Conservation (phyloP, 202 grass and related monocot species). For the Cymbopogon flexuosus region DNA sequence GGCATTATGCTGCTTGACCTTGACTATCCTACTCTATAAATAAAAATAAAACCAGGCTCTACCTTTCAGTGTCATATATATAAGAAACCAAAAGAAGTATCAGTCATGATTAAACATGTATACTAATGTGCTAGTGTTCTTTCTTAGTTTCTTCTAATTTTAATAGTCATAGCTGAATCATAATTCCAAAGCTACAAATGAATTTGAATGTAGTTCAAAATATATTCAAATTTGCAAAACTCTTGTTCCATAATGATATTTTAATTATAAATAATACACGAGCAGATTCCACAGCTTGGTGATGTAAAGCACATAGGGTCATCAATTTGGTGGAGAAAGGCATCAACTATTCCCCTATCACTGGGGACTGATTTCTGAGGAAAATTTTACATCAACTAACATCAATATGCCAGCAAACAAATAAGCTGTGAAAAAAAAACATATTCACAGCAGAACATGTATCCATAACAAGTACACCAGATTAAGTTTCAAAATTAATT, state of each 20-base stretch:
- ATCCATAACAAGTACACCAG: not conserved
- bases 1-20: not conserved
- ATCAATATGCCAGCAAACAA: slow-evolving; percentile 3
- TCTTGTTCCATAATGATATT: not conserved
- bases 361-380: not conserved
- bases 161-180: not conserved
- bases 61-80: not conserved
- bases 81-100: not conserved
- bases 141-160: not conserved
- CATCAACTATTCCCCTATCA: not conserved
- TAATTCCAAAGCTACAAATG: not conserved
- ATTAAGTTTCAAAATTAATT: slow-evolving; percentile 11
- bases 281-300: not conserved
- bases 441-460: slow-evolving; percentile 7
- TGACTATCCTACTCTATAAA: not conserved
- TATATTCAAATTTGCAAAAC: not conserved
- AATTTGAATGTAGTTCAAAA: not conserved
- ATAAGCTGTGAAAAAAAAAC: not conserved
- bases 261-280: not conserved
- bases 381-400: not conserved
- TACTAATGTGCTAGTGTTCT: no score
- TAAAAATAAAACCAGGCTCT: not conserved
- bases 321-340: not conserved
- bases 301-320: not conserved
- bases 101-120: not conserved